Percentiles rank a stretch among this genome's conserved stretches.
Conservation (phyloP, 768 basidiomycete species). For the Kockovaella imperatae region DNA sequence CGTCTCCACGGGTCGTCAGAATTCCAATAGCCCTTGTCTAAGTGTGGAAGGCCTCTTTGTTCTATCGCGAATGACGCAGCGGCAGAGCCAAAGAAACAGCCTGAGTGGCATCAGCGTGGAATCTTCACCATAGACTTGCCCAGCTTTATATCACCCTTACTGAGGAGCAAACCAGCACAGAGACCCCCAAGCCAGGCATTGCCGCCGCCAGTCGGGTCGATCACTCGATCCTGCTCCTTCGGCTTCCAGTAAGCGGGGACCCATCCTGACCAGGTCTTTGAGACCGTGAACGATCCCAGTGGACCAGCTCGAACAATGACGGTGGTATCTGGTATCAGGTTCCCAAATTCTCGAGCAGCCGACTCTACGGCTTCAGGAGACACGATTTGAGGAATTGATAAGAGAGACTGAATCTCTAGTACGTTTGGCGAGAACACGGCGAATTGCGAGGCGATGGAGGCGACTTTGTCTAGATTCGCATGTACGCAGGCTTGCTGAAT, state of each 20-base stretch:
- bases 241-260: conserved; percentile 24
- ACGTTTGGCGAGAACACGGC: conserved; percentile 31
- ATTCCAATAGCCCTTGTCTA: conserved; percentile 24
- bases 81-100: conserved; percentile 21
- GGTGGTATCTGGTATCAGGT: conserved; percentile 1
- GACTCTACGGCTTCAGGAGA: conserved; percentile 4
- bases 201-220: conserved; percentile 36
- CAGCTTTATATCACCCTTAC: conserved; percentile 13
- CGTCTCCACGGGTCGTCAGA: conserved; percentile 23
- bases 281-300: conserved; percentile 28
- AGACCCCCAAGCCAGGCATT: conserved; percentile 37
- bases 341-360: conserved; percentile 5
- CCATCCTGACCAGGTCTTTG: conserved; percentile 26
- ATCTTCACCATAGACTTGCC: neutral
- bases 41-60: conserved; percentile 25
- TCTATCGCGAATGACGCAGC: conserved; percentile 35
- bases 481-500: conserved; percentile 13
- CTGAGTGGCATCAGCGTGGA: conserved; percentile 5
- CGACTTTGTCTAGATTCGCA: conserved; percentile 10
- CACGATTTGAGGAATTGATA: conserved; percentile 3
- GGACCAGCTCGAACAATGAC: conserved; percentile 29
- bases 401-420: conserved; percentile 28
- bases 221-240: conserved; percentile 20
- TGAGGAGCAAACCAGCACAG: conserved; percentile 23
- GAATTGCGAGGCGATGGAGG: conserved; percentile 13